phyloP scores from a whole-genome alignment of 768 basidiomycete species.

The Podaxis sp. region DNA sequence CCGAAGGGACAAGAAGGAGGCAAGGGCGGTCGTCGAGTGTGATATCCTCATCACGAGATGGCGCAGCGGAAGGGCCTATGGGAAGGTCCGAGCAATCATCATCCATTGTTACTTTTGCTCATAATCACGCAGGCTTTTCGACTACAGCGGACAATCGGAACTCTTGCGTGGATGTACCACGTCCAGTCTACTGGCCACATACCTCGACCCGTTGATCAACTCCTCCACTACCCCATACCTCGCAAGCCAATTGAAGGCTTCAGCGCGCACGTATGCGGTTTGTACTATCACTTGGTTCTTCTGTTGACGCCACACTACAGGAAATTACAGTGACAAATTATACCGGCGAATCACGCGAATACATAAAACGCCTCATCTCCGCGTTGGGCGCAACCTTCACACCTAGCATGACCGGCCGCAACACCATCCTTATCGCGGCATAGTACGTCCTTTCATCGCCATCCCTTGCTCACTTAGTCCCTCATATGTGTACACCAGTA shows the following conservation, averaged over 20 bases:
- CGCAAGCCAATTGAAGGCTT: constrained; percentile 59
- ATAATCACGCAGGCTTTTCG: constrained; percentile 53
- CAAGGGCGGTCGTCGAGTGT: constrained; percentile 42
- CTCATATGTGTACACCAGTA: constrained; percentile 23
- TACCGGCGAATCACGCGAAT: constrained; percentile 82
- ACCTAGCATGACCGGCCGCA: constrained; percentile 73
- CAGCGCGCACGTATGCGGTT: constrained; percentile 49
- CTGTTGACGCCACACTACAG: constrained; percentile 31
- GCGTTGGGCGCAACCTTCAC: constrained; percentile 80
- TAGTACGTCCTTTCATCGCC: constrained; percentile 48
- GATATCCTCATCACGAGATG: constrained; percentile 76
- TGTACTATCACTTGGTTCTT: neutral
- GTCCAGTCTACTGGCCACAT: constrained; percentile 63
- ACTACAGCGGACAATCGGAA: constrained; percentile 63
- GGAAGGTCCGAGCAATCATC: constrained; percentile 45
- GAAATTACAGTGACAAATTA: constrained; percentile 87
- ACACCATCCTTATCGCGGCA: constrained; percentile 82
- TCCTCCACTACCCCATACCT: constrained; percentile 85
- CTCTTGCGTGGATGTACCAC: constrained; percentile 80
- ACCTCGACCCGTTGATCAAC: constrained; percentile 64
- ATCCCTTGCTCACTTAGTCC: neutral
- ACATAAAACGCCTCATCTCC: constrained; percentile 79
- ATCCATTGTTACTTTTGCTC: neutral
- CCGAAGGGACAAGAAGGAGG: constrained; percentile 30
- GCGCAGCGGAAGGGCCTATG: constrained; percentile 68